These are phyloP conservation scores for Trichoderma virens DNA, from an alignment of 495 filamentous ascomycete genomes.

Conservation along the genomic window DNA sequence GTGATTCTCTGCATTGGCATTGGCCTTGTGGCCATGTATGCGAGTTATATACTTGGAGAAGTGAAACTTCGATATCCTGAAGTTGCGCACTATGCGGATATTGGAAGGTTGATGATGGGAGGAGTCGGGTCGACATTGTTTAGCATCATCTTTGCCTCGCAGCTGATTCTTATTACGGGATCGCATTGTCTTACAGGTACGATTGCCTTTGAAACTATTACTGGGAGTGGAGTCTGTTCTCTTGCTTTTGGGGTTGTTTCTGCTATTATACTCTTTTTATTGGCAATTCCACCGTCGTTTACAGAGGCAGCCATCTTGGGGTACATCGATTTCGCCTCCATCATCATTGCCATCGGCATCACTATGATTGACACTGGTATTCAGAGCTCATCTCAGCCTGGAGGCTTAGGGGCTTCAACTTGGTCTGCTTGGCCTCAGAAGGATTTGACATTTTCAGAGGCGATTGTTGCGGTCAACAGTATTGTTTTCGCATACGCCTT, in stretches of 20 bases:
- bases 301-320: slow-evolving; percentile 51
- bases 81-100: slow-evolving; percentile 68
- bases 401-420: slow-evolving; percentile 31
- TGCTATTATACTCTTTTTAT: slow-evolving; percentile 50
- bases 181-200: slow-evolving; percentile 68
- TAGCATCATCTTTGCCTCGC: slow-evolving; percentile 53
- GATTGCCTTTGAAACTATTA: slow-evolving; percentile 62
- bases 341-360: slow-evolving; percentile 56
- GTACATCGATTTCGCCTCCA: slow-evolving; percentile 55
- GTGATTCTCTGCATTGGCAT: slow-evolving; percentile 52
- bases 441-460: slow-evolving; percentile 29
- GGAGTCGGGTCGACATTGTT: slow-evolving; percentile 55
- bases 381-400: slow-evolving; percentile 35
- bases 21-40: slow-evolving; percentile 67
- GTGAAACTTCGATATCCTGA: slow-evolving; percentile 65
- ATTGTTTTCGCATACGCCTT: slow-evolving; percentile 67
- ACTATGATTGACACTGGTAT: slow-evolving; percentile 58
- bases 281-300: slow-evolving; percentile 52
- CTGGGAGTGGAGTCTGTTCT: slow-evolving; percentile 56
- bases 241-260: slow-evolving; percentile 61
- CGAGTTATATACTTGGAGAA: slow-evolving; percentile 71
- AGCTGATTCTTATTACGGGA: slow-evolving; percentile 69
- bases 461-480: slow-evolving; percentile 62
- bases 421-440: slow-evolving; percentile 40
- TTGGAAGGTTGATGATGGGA: slow-evolving; percentile 58